Evolutionary conservation across 257 asterid genomes (phyloP), one percentile per base, ranked within the genome.

Genomic region (Nicotiana attenuata): DNA sequence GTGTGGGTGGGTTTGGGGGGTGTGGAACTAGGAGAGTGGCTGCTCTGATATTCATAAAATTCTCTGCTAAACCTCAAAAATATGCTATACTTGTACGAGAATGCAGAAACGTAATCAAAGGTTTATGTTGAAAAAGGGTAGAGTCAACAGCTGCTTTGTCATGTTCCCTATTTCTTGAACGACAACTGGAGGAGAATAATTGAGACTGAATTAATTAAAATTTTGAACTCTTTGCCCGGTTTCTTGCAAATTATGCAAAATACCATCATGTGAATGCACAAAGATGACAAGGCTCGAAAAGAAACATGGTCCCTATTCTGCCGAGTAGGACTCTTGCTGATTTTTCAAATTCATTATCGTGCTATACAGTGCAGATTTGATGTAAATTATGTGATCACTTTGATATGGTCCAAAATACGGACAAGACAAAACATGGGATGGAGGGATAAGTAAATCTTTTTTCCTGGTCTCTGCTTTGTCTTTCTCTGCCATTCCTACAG

Each of bases 371-470:
- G 2, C 57, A 52, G 57, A 52, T 52, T 52, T 41, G 50, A 41
- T 41, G 50, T 41, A 41, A 41, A 7, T 13, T 3, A 52, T 52
- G 17, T 11, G 17, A 52, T 52, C 57, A 52, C 57, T 52, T 52
- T 13, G 50, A 52, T 11, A 52, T 52, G 57, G 57, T 52, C 57
- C 57, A 52, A 52, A 52, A 13, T 52, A 52, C 17, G 60, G 20
- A 71, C 78, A 11, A 20, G 78, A 45, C 35, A 45, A 71, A 56
- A 73, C 61, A 45, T 22, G 61, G 79, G 38, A 73, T 73, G 79
- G 79, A 22, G 61, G 61, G 61, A 47, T 73, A 47, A 73, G 20
- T 24, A 28, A 20, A 73, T 47, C 78, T 73, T 73, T 22, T 20
- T 47, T 24, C 38, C 15, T 73, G 35, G 79, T 73, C 41, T 73